phyloP scores from a whole-genome alignment of 192 early-diverging fungal genomes.

The Podila epicladia region DNA sequence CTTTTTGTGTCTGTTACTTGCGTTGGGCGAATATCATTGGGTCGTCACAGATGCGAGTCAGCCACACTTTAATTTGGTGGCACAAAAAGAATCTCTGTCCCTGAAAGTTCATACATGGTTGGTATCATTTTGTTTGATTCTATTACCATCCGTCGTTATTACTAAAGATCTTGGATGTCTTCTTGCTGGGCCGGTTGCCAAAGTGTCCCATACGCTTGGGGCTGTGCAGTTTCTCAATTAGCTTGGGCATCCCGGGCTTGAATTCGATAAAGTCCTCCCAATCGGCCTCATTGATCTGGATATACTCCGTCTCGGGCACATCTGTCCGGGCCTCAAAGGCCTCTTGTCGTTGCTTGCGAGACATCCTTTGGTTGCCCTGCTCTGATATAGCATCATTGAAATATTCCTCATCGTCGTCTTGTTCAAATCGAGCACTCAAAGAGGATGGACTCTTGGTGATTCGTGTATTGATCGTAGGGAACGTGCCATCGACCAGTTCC shows the following conservation, averaged over 20 bases:
- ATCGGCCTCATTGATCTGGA: conserved; percentile 49
- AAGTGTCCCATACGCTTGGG: conserved; percentile 45
- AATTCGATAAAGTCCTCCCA: conserved; percentile 52
- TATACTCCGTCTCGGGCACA: conserved; percentile 40
- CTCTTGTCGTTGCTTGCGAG: conserved; percentile 36
- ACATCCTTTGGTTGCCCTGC: background rate
- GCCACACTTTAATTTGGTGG: background rate
- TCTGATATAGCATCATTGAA: background rate
- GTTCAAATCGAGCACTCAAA: background rate
- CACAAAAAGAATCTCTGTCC: background rate
- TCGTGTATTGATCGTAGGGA: conserved; percentile 40
- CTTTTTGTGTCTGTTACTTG: background rate
- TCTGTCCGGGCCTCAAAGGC: conserved; percentile 27
- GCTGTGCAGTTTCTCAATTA: conserved; percentile 48
- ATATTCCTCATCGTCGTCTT: conserved; percentile 1
- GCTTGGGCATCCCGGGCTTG: conserved; percentile 40
- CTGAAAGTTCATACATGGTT: background rate
- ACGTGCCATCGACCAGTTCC: conserved; percentile 45
- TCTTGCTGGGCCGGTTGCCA: conserved; percentile 44
- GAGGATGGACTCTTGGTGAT: conserved; percentile 23
- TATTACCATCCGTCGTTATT: conserved; percentile 46
- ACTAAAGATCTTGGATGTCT: conserved; percentile 46
- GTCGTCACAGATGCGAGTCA: conserved; percentile 8
- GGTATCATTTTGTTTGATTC: too few relatives aligned
- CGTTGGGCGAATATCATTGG: too few relatives aligned